Evolutionary conservation across 495 filamentous ascomycete genomes (phyloP).

Genomic region (Monascus purpureus): DNA sequence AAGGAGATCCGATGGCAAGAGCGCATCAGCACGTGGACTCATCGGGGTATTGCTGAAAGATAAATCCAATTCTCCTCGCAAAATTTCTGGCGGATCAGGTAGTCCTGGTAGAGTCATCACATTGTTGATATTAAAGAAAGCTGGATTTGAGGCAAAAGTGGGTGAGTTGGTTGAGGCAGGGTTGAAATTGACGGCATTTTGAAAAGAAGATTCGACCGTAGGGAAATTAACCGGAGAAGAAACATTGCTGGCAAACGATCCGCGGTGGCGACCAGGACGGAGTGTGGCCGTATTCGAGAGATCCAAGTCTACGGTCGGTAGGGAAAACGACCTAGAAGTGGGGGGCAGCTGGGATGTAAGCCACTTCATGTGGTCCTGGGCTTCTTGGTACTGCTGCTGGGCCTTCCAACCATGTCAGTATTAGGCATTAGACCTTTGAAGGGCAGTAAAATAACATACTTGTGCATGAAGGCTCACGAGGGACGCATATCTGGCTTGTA

Average conservation of each 20-base stretch:
- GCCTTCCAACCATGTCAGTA: constrained; percentile 12
- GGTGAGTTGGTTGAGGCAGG: constrained; percentile 33
- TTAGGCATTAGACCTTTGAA: neutral
- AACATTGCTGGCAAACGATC: constrained; percentile 33
- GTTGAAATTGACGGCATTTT: constrained; percentile 27
- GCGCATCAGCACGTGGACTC: constrained; percentile 64
- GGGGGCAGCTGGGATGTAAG: constrained; percentile 29
- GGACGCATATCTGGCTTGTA: constrained; percentile 39
- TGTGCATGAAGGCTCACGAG: constrained; percentile 34
- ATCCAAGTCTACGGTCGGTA: constrained; percentile 30
- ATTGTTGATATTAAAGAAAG: constrained; percentile 49
- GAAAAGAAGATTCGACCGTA: constrained; percentile 21
- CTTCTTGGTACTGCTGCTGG: constrained; percentile 37
- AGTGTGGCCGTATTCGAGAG: constrained; percentile 25
- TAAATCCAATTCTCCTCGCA: constrained; percentile 28
- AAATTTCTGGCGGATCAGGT: constrained; percentile 23
- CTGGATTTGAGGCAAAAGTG: constrained; percentile 28
- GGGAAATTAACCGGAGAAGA: constrained; percentile 33
- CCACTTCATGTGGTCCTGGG: constrained; percentile 38
- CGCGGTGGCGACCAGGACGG: constrained; percentile 34
- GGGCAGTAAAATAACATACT: constrained; percentile 5
- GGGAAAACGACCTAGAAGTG: constrained; percentile 28
- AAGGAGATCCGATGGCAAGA: constrained; percentile 71
- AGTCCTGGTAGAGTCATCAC: constrained; percentile 32
- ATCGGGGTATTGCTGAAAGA: constrained; percentile 54